phyloP scores from a whole-genome alignment of 2,329 filamentous ascomycete genomes.

The Hymenoscyphus albidus region DNA sequence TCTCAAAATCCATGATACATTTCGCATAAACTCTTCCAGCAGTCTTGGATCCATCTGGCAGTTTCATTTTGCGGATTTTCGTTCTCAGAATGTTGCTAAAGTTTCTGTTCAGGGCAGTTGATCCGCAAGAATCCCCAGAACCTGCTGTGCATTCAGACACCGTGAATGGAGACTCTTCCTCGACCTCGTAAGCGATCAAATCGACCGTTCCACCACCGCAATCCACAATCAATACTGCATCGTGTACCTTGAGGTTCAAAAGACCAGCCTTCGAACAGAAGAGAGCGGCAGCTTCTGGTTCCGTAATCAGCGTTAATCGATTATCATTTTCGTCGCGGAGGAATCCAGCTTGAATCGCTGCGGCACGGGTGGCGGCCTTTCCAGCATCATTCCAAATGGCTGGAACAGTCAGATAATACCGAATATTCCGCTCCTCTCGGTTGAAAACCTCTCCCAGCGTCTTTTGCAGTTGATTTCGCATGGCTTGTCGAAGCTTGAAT shows the following conservation, averaged over 20 bases:
- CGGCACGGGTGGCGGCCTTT: constrained; percentile 92
- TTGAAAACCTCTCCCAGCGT: constrained; percentile 97
- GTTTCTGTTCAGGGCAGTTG: constrained; percentile 95
- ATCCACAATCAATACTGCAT: constrained; percentile 96
- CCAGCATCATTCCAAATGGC: constrained; percentile 99
- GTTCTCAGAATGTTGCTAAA: constrained; percentile 97
- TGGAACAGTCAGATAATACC: constrained; percentile 97
- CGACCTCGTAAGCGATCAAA: constrained; percentile 97
- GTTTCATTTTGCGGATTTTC: constrained; percentile 98
- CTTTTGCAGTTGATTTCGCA: constrained; percentile 94
- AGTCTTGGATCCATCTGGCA: constrained; percentile 93
- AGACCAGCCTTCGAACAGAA: constrained; percentile 98
- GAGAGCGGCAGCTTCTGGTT: constrained; percentile 93
- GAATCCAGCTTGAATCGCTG: constrained; percentile 95
- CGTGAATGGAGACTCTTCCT: constrained; percentile 95
- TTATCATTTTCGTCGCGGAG: constrained; percentile 97
- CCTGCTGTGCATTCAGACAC: constrained; percentile 96
- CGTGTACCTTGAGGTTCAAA: constrained; percentile 94
- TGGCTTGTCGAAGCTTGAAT: constrained; percentile 95
- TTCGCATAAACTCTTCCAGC: constrained; percentile 98
- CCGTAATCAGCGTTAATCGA: constrained; percentile 86
- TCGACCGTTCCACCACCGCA: constrained; percentile 98
- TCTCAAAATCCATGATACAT: constrained; percentile 99
- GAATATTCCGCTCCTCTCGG: constrained; percentile 94
- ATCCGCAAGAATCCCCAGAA: constrained; percentile 95